Evolutionary conservation across 1,139 yeast species (phyloP).

Genomic region (Geotrichum restrictum): DNA sequence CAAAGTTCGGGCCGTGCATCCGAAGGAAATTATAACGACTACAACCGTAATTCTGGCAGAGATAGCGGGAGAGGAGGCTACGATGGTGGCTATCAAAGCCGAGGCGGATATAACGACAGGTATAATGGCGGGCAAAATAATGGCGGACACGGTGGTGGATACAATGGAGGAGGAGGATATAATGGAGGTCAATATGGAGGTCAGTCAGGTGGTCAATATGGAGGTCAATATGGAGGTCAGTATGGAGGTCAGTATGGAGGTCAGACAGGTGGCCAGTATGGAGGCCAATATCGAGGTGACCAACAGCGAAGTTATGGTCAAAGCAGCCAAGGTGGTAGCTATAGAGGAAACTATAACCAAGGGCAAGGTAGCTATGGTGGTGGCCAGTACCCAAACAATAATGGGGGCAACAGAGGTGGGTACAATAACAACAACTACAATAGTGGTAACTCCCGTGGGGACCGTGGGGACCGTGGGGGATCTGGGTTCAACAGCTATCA

Average conservation of each 20-base stretch:
- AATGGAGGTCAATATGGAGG: constrained; percentile 23
- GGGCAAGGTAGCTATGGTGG: neutral
- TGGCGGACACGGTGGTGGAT: constrained; percentile 22
- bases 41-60: constrained; percentile 16
- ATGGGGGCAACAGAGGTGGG: neutral
- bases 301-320: neutral
- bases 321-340: neutral
- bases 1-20: constrained; percentile 21
- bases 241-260: constrained; percentile 15
- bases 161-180: constrained; percentile 28
- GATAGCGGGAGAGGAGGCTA: neutral
- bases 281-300: constrained; percentile 2
- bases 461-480: no score
- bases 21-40: neutral
- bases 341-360: neutral
- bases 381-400: neutral
- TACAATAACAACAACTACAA: neutral
- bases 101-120: constrained; percentile 20
- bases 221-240: constrained; percentile 16
- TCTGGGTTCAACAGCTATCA: neutral
- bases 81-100: constrained; percentile 4
- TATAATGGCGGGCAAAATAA: constrained; percentile 19
- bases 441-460: neutral
- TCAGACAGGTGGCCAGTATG: constrained; percentile 5
- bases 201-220: constrained; percentile 22